Conservation (phyloP, 2,329 filamentous ascomycete genomes). For the Massarina eburnea region DNA sequence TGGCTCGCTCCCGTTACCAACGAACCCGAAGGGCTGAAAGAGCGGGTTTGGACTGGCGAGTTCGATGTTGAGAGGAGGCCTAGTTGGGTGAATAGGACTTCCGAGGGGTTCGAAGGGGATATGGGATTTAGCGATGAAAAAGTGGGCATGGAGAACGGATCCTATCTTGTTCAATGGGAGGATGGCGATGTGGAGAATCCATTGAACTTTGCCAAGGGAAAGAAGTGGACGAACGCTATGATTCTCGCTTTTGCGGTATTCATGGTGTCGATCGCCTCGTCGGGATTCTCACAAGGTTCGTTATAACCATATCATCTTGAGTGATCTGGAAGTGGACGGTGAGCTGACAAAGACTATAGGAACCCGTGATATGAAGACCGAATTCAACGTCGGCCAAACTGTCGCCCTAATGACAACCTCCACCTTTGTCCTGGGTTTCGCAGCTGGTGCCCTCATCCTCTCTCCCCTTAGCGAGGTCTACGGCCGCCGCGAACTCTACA, state of each 20-base stretch:
- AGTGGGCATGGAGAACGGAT: neutral
- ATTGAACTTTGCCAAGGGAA: slow-evolving; percentile 53
- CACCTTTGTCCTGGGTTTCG: slow-evolving; percentile 32
- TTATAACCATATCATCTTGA: slow-evolving; percentile 3
- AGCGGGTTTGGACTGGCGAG: slow-evolving; percentile 14
- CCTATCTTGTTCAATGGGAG: slow-evolving; percentile 57
- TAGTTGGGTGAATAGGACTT: slow-evolving; percentile 14
- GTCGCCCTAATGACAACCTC: slow-evolving; percentile 29
- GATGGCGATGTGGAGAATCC: slow-evolving; percentile 57
- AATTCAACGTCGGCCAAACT: slow-evolving; percentile 22
- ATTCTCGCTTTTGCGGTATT: slow-evolving; percentile 31
- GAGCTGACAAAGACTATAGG: slow-evolving; percentile 7
- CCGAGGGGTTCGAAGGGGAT: neutral
- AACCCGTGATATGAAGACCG: slow-evolving; percentile 26
- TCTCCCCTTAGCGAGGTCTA: slow-evolving; percentile 35
- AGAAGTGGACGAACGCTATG: slow-evolving; percentile 38
- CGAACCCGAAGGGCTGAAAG: slow-evolving; percentile 1
- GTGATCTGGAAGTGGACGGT: neutral
- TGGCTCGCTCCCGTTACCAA: slow-evolving; percentile 14
- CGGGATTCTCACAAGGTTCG: slow-evolving; percentile 22
- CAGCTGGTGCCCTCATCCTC: slow-evolving; percentile 27
- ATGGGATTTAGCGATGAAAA: neutral
- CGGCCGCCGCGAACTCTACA: slow-evolving; percentile 23
- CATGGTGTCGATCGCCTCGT: slow-evolving; percentile 32
- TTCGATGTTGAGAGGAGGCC: slow-evolving; percentile 20